Evolutionary conservation across 805 yeast genomes (phyloP), one percentile per base, ranked within the genome.

Genomic region (Saccharomycopsis synnaedendra): DNA sequence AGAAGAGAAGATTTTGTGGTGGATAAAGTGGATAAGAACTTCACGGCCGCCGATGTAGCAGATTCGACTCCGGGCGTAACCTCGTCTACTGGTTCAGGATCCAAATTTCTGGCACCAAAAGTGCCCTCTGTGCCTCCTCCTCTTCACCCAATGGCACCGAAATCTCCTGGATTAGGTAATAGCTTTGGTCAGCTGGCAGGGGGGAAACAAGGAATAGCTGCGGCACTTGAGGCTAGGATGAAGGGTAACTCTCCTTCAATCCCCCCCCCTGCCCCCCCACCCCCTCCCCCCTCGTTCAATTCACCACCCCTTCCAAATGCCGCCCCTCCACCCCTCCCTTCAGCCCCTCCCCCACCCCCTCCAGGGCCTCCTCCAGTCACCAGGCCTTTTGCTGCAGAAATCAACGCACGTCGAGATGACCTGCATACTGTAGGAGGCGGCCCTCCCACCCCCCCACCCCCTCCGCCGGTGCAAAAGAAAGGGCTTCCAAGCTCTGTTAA

Each of bases 1-100:
- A 67, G 82, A 60, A 68, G 72, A 52, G 79, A 78, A 29, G 51
- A 71, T 0, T 58, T 65, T 57, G 80, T 75, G 19, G 66, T 77
- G n/a, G 77, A 70, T 45, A 58, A 63, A 5, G 62, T 60, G 4
- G 63, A 63, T 9, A 42, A 53, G n/a, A 43, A 50, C 45, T 52
- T 57, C 51, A 43, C 38, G 7, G 58, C 64, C 8, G 60, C 63
- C 5, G 43, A 51, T 28, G 49, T 52, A 29, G 50, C 43, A 8
- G 46, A 58, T 31, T 32, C 49, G 8, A 39, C 36, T 38, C 39
- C 52, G 3, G 47, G 54, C 5, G 36, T 34, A 1, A 46, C 55
- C 4, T 44, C 57, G 28, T 38, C 54, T 57, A n/a, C 54, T 55
- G 19, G 47, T 64, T 1, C 51, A 59, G 9, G 53, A 63, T 28